Evolutionary conservation across 2,329 filamentous ascomycete genomes (phyloP), one percentile per base, ranked within the genome.

Genomic region (Aspergillus tamarii): DNA sequence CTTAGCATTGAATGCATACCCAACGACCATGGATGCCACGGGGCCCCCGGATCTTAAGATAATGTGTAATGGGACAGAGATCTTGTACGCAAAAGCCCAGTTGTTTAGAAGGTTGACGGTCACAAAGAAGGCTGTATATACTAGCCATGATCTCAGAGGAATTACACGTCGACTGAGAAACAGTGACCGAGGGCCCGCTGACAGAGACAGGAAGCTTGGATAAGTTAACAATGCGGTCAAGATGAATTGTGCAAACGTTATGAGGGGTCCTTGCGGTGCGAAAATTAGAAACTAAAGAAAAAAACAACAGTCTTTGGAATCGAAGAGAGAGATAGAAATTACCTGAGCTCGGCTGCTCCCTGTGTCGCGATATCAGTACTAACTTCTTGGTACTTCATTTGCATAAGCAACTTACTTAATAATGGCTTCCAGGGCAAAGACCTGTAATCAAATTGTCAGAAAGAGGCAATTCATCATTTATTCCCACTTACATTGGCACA

Each of bases 81-180:
- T 98, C 71, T 93, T 89, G 81, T 97, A 99, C 66, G 93, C 94
- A 78, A 99, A 99, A 8, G 94, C 95, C 83, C 94, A 94, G 73
- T 99, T 99, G 81, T 99, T 99, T 74, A 99, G 82, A 63, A 98
- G 88, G 73, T 98, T 99, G 80, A 99, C 95, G 66, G 87, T 87
- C 77, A 96, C 95, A 80, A 98, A 98, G 70, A 97, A 87, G 4
- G 91, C 82, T 48, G 97, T 97, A 75, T 96, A 97, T 73, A 94
- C 84, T 57, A 92, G 75, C 94, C 95, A 98, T 75, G 92, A 91
- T 55, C 85, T 85, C 60, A 98, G 83, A 0, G 95, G 95, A 4
- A 98, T 92, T 58, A 88, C 88, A 68, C 94, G 93, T 21, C 87
- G 87, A 62, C 87, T 88, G 52, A 98, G 78, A 72, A 92, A 94